Conservation (phyloP, 805 yeast genomes). For the Metschnikowia similis region DNA sequence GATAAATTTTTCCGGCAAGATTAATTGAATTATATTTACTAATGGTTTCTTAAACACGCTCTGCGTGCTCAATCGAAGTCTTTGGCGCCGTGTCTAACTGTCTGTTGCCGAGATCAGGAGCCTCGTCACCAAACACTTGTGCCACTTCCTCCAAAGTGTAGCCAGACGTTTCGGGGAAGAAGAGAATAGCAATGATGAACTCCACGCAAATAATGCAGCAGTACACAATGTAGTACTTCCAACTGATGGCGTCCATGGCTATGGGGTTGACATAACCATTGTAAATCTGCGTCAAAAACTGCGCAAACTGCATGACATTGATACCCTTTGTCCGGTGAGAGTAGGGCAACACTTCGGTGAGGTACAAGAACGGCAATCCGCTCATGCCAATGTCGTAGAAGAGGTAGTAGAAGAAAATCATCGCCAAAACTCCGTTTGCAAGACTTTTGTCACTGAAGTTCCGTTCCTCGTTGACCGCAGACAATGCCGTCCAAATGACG, state of each 20-base stretch:
- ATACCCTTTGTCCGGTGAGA: slow-evolving; percentile 41
- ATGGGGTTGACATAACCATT: slow-evolving; percentile 24
- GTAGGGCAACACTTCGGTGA: slow-evolving; percentile 41
- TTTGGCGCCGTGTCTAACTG: slow-evolving; percentile 4
- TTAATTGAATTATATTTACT: not conserved
- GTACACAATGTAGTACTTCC: slow-evolving; percentile 44
- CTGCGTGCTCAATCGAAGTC: slow-evolving; percentile 9
- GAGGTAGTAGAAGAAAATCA: slow-evolving; percentile 46
- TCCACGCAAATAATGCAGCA: slow-evolving; percentile 28
- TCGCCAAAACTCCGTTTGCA: slow-evolving; percentile 46
- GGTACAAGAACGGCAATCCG: slow-evolving; percentile 44
- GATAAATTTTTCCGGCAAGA: too few relatives aligned
- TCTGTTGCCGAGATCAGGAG: slow-evolving; percentile 10
- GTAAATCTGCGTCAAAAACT: slow-evolving; percentile 19
- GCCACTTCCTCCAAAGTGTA: slow-evolving; percentile 42
- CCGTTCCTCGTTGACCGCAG: slow-evolving; percentile 43
- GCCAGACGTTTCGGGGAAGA: slow-evolving; percentile 43
- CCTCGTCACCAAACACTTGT: slow-evolving; percentile 36
- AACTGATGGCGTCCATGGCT: slow-evolving; percentile 39
- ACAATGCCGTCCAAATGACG: slow-evolving; percentile 40
- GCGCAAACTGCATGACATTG: slow-evolving; percentile 23
- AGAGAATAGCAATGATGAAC: slow-evolving; percentile 26
- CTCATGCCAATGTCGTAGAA: slow-evolving; percentile 41
- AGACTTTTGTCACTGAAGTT: slow-evolving; percentile 36
- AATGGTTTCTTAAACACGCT: slow-evolving; percentile 1